phyloP scores from a whole-genome alignment of 495 filamentous ascomycete genomes.

The Aspergillus egyptiacus region DNA sequence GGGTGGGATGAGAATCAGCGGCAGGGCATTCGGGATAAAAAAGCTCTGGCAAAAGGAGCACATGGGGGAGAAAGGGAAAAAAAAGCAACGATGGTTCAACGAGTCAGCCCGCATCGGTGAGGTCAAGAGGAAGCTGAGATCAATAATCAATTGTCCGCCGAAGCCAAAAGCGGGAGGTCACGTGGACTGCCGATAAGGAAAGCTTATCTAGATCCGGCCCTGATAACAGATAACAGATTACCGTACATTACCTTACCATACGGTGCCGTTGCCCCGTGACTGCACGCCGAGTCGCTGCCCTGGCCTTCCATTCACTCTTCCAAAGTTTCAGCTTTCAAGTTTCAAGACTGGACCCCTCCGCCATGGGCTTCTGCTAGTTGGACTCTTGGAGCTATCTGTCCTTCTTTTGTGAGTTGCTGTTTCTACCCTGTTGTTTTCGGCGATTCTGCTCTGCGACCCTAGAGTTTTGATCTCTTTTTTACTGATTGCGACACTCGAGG shows the following conservation, averaged over 20 bases:
- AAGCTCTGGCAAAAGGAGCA: too few species aligned
- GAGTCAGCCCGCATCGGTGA: not conserved
- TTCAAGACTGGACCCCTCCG: too few species aligned
- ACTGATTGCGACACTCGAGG: not conserved
- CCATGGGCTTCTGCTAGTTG: conserved; percentile 8
- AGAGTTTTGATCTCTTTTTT: too few species aligned
- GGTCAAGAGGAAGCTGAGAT: not conserved
- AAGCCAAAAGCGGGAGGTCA: not conserved
- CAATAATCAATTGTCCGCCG: not conserved
- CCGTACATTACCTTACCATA: not conserved
- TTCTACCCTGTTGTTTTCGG: not conserved
- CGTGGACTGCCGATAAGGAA: conserved; percentile 1
- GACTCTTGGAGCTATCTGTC: not conserved
- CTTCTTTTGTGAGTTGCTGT: conserved; percentile 5
- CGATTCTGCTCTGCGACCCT: not conserved
- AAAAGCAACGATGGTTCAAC: conserved; percentile 7
- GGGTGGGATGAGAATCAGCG: conserved; percentile 1
- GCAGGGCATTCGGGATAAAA: not conserved
- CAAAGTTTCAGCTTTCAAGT: too few species aligned
- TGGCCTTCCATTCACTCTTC: too few species aligned
- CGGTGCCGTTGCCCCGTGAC: conserved; percentile 12
- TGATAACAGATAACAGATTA: too few species aligned
- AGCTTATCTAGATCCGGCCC: not conserved
- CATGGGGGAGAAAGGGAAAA: not conserved
- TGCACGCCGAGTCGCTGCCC: not conserved